Evolutionary conservation across 805 yeast species (phyloP), one percentile per base, ranked within the genome.

Genomic region (Candida ipomoeae): DNA sequence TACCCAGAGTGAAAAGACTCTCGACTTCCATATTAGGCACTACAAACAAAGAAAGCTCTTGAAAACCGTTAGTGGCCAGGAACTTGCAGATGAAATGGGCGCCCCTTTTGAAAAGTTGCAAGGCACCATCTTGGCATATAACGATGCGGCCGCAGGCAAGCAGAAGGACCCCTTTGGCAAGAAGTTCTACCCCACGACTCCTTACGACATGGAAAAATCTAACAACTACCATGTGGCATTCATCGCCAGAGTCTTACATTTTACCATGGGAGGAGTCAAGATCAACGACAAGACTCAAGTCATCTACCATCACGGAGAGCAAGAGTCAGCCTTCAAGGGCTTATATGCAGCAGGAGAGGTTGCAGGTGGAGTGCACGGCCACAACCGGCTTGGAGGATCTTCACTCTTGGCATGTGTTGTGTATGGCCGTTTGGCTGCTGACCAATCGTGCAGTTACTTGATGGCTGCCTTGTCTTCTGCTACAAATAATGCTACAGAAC

Each of bases 241-340:
- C 52, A 72, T 81, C 41, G 79, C 84, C 5, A 71, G 85, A 35
- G 82, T 80, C 17, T 75, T 83, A 35, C 88, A 83, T 62, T 83
- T 81, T 63, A 80, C 87, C 7, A 83, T 82, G 87, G 89, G 89
- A 20, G 89, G 89, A 44, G 80, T 81, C 5, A 75, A 75, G 62
- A 79, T 82, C 49, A 73, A 81, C 59, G 77, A 71, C 21, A 59
- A 71, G 39, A 67, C 79, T 0, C 74, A 50, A 63, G 76, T 62
- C 59, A 68, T 53, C 47, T 76, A 48, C 50, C 55, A 69, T n/a
- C 58, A 52, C 29, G 55, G 62, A 1, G 64, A 65, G 7, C 42
- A 56, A 6, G 56, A 60, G 21, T 53, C 48, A 20, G 66, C 71
- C 3, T 68, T 71, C 48, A 62, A 61, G 34, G 74, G 74, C 2